Evolutionary conservation across 345 rosid species (phyloP).

Genomic region (Rhodamnia rubescens): DNA sequence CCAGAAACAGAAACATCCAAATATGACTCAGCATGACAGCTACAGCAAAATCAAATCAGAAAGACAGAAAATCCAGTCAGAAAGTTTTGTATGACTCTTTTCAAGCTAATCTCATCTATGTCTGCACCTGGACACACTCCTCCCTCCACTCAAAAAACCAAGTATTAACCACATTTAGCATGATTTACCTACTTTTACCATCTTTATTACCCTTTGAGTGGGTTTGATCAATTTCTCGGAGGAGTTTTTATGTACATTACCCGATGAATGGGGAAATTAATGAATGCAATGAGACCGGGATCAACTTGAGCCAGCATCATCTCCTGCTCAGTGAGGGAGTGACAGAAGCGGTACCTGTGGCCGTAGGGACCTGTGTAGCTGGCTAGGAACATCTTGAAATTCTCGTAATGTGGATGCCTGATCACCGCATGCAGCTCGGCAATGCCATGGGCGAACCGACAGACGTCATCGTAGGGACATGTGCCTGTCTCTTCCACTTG

Average conservation of each 20-base stretch:
- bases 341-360: constrained; percentile 94
- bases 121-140: not conserved
- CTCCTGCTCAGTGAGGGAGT: constrained; percentile 76
- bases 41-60: not conserved
- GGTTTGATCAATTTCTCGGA: not conserved
- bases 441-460: constrained; percentile 89
- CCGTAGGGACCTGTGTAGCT: constrained; percentile 79
- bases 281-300: not conserved
- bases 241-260: not conserved
- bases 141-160: not conserved
- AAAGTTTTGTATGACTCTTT: not conserved
- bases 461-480: constrained; percentile 65
- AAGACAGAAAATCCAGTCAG: not conserved
- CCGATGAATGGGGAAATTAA: not conserved
- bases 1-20: not conserved
- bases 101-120: not conserved
- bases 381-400: constrained; percentile 65
- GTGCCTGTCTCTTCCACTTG: constrained; percentile 92
- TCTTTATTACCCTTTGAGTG: not conserved
- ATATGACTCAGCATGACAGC: not conserved
- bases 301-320: constrained; percentile 15
- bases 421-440: constrained; percentile 79
- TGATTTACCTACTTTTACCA: not conserved
- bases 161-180: not conserved
- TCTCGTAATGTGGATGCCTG: constrained; percentile 88